Evolutionary conservation across 2,329 filamentous ascomycete genomes (phyloP), one percentile per base, ranked within the genome.

Genomic region (Tolypocladium album): DNA sequence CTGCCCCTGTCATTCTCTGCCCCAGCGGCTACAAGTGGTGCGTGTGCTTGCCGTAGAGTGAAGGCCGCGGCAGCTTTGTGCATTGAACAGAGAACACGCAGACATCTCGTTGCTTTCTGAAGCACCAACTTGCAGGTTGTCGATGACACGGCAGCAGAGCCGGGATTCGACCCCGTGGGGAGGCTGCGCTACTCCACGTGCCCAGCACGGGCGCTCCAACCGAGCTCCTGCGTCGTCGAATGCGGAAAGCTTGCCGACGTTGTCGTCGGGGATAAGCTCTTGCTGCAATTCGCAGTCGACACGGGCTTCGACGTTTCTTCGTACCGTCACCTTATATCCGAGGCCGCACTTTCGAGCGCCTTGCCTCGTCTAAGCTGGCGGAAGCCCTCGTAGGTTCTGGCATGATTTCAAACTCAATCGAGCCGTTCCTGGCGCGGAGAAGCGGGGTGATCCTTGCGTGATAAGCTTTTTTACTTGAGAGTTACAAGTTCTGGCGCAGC

Each of bases 131-230:
- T 39, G 59, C 39, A 57, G 55, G 38, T 22, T 57, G 43, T 50
- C 42, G 50, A 50, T 47, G 55, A 31, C 39, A 61, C 52, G 57
- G 45, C 38, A 57, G 57, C 57, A 55, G 8, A 43, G 56, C 57
- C 52, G 58, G 55, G 53, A 34, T 47, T 55, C 52, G 47, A 64
- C 61, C 63, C 61, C 61, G 59, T 63, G 63, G 63, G 61, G 59
- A 58, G 57, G 55, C 52, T 40, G 55, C 24, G 6, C 52, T 57
- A 31, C 36, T 39, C 62, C 61, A 62, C 61, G 62, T 64, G 59
- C 57, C 50, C 13, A 55, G 42, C 31, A 43, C n/a, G 47, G 56
- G 50, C 47, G 56, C 45, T 34, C 17, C 20, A 27, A 24, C 39
- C 15, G 39, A 40, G 42, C 39, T 50, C 13, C 22, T 31, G 3